Evolutionary conservation across 139 green algal species (phyloP).

Genomic region (Micractinium conductrix): DNA sequence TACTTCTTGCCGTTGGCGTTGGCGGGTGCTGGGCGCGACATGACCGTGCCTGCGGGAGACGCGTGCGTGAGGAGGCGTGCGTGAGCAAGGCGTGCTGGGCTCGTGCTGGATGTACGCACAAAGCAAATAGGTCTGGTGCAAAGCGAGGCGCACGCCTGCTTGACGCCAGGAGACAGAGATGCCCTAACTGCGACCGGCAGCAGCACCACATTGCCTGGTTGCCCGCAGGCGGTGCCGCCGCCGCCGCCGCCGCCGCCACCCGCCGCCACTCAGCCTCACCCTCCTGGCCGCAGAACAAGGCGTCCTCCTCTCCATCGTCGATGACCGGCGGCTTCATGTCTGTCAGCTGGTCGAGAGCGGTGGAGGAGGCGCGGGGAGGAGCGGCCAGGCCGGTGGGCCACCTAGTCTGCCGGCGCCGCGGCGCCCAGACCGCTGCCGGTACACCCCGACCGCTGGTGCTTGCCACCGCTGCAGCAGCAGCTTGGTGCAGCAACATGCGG

Average conservation of each 20-base stretch:
- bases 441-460: not conserved
- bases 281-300: conserved; percentile 47
- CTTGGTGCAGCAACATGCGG: not conserved
- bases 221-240: not conserved
- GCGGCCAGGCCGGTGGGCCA: not conserved
- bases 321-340: conserved; percentile 25
- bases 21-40: conserved; percentile 22
- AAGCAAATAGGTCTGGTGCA: not conserved
- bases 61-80: not conserved
- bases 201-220: not conserved
- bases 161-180: no score
- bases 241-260: not conserved
- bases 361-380: not conserved
- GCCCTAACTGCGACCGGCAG: not conserved
- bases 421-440: not conserved
- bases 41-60: conserved; percentile 38
- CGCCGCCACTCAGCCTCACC: conserved; percentile 6
- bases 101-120: not conserved
- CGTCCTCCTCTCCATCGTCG: conserved; percentile 34
- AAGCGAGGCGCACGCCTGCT: not conserved
- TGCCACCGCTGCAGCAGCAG: not conserved
- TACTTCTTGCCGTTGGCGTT: conserved; percentile 74
- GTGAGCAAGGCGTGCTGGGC: not conserved
- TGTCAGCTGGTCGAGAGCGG: conserved; percentile 22
- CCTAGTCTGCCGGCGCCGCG: not conserved